Evolutionary conservation across 495 filamentous ascomycete species (phyloP).

Genomic region (Melanomma pulvis-pyrius): DNA sequence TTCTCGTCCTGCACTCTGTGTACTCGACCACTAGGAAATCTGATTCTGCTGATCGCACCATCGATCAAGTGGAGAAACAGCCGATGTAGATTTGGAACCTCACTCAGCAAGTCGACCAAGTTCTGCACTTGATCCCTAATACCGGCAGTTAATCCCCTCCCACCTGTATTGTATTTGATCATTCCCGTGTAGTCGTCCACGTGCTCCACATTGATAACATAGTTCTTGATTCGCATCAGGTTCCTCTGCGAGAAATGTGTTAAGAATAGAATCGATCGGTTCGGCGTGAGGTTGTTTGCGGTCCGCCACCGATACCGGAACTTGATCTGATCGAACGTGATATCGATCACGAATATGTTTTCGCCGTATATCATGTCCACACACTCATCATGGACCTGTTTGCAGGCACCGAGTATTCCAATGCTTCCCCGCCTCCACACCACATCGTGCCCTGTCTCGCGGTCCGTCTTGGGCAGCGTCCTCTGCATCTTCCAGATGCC

Average conservation of each 20-base stretch:
- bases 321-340: slow-evolving; percentile 52
- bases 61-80: slow-evolving; percentile 38
- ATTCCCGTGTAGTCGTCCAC: slow-evolving; percentile 49
- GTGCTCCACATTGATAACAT: slow-evolving; percentile 46
- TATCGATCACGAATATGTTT: slow-evolving; percentile 54
- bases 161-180: slow-evolving; percentile 50
- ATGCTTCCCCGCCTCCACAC: slow-evolving; percentile 46
- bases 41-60: slow-evolving; percentile 24
- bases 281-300: slow-evolving; percentile 43
- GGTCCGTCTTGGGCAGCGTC: slow-evolving; percentile 25
- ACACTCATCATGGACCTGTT: slow-evolving; percentile 45
- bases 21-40: slow-evolving; percentile 25
- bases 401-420: slow-evolving; percentile 33
- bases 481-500: slow-evolving; percentile 32
- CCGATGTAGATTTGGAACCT: slow-evolving; percentile 25
- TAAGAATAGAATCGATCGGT: slow-evolving; percentile 39
- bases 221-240: slow-evolving; percentile 43
- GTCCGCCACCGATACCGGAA: slow-evolving; percentile 47
- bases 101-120: slow-evolving; percentile 39
- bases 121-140: slow-evolving; percentile 41
- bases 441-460: slow-evolving; percentile 33
- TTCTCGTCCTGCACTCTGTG: slow-evolving; percentile 32
- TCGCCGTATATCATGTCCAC: slow-evolving; percentile 44
- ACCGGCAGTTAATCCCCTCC: slow-evolving; percentile 41
- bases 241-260: slow-evolving; percentile 41